Evolutionary conservation across 768 basidiomycete genomes (phyloP).

Genomic region (Rhodosporidiobolus odoratus): DNA sequence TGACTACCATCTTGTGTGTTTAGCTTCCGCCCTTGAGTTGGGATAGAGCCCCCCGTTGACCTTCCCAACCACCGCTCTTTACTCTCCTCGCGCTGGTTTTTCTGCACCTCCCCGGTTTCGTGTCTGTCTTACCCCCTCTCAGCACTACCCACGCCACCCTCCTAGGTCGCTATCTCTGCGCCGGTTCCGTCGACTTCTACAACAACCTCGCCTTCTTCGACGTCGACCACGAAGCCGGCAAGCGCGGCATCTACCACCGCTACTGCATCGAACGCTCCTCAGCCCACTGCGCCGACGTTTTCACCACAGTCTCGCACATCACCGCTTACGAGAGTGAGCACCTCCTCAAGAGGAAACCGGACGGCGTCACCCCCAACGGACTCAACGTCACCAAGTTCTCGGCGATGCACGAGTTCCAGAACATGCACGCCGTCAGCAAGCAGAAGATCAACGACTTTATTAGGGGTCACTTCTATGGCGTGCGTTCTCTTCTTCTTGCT

Average conservation of each 20-base stretch:
- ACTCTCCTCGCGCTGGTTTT: too few species aligned
- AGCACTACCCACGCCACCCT: constrained; percentile 92
- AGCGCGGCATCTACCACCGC: constrained; percentile 94
- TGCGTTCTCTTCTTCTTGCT: neutral
- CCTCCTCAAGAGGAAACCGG: constrained; percentile 89
- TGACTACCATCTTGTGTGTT: constrained; percentile 79
- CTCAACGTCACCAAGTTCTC: constrained; percentile 98
- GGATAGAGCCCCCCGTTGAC: neutral
- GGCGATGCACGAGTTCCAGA: constrained; percentile 93
- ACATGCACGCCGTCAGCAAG: constrained; percentile 83
- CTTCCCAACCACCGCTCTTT: neutral
- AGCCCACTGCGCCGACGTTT: constrained; percentile 93
- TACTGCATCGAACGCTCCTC: constrained; percentile 97
- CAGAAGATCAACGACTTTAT: constrained; percentile 99
- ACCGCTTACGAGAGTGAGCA: constrained; percentile 97
- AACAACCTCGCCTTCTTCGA: constrained; percentile 99
- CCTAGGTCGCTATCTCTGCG: constrained; percentile 95
- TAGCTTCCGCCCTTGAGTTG: neutral
- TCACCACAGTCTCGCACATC: constrained; percentile 96
- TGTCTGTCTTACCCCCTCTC: neutral
- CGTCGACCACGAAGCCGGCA: constrained; percentile 98
- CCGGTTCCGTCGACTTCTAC: constrained; percentile 97
- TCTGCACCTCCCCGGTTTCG: too few species aligned
- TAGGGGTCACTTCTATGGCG: constrained; percentile 92
- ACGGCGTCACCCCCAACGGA: constrained; percentile 94